Percentiles rank a stretch among this genome's conserved stretches.
These are phyloP conservation scores for Rhodomyrtus tomentosa DNA, from an alignment of 345 rosid genomes.

Conservation along the genomic window DNA sequence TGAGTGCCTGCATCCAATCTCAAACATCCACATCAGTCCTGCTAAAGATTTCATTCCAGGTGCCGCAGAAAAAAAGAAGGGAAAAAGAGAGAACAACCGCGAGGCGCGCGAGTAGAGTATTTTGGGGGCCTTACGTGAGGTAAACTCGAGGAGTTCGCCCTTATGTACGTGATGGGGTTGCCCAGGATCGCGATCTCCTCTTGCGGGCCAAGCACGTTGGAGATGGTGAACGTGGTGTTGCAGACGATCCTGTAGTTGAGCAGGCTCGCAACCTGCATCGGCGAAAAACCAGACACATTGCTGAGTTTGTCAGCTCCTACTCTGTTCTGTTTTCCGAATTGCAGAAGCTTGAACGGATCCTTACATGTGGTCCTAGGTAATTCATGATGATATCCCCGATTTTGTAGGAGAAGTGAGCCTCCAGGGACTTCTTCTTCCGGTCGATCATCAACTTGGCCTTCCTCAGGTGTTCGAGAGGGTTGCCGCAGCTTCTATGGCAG, in stretches of 20 bases:
- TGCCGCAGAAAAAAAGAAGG: not conserved
- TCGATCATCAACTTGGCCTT: slow-evolving; percentile 39
- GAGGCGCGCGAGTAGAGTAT: not conserved
- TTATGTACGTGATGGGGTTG: slow-evolving; percentile 28
- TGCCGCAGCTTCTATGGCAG: slow-evolving; percentile 9
- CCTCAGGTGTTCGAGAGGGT: slow-evolving; percentile 30
- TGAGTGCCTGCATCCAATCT: not conserved
- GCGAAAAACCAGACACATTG: not conserved
- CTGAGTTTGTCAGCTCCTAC: not conserved
- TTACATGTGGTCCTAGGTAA: slow-evolving; percentile 32
- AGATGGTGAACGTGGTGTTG: slow-evolving; percentile 41
- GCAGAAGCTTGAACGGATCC: not conserved
- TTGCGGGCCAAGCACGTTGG: slow-evolving; percentile 41
- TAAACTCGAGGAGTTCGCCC: slow-evolving; percentile 23
- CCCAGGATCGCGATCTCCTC: slow-evolving; percentile 34
- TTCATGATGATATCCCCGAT: slow-evolving; percentile 26
- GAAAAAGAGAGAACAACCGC: not conserved
- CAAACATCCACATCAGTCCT: not conserved
- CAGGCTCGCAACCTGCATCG: slow-evolving; percentile 26
- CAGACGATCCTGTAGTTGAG: slow-evolving; percentile 40
- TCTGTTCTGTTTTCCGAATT: not conserved
- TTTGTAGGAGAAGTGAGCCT: slow-evolving; percentile 41
- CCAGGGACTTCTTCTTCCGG: slow-evolving; percentile 34
- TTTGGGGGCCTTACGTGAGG: slow-evolving; percentile 25
- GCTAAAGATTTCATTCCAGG: not conserved